Evolutionary conservation across 1,284 basidiomycete genomes (phyloP).

Genomic region (Ganoderma meredithae): DNA sequence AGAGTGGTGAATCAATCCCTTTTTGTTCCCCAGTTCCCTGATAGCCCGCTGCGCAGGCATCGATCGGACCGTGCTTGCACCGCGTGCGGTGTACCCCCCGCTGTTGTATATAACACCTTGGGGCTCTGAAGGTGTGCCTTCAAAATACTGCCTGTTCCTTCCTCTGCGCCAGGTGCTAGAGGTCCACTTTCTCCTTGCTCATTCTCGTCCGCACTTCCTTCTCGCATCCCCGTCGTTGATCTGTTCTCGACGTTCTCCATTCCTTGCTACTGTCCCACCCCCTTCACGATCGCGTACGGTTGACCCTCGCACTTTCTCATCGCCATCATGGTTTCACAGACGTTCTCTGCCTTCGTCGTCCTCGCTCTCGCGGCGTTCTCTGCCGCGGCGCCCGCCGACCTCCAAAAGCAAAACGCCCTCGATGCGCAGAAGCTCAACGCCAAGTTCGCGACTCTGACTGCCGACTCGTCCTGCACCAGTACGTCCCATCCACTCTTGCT

Average conservation of each 20-base stretch:
- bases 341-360: conserved; percentile 27
- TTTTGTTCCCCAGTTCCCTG: not conserved
- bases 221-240: conserved; percentile 17
- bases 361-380: conserved; percentile 27
- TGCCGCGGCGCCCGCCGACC: conserved; percentile 36
- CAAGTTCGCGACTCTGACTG: conserved; percentile 52
- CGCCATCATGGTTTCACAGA: conserved; percentile 28
- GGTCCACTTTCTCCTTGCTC: conserved; percentile 13
- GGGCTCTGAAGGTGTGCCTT: conserved; percentile 6
- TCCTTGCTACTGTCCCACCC: conserved; percentile 8
- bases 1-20: conserved; percentile 3
- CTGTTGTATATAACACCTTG: not conserved
- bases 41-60: not conserved
- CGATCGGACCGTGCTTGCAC: conserved; percentile 2
- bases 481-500: conserved; percentile 12
- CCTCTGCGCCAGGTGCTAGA: conserved; percentile 29
- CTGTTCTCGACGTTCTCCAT: conserved; percentile 16
- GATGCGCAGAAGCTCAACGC: conserved; percentile 60
- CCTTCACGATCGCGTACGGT: conserved; percentile 4
- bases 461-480: conserved; percentile 49
- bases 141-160: conserved; percentile 11
- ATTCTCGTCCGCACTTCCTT: not conserved
- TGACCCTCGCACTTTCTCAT: not conserved
- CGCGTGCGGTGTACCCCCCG: not conserved
- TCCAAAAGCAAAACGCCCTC: conserved; percentile 53